Evolutionary conservation across 139 green algal genomes (phyloP), one percentile per base, ranked within the genome.

Genomic region (Pseudopediastrum boryanum): DNA sequence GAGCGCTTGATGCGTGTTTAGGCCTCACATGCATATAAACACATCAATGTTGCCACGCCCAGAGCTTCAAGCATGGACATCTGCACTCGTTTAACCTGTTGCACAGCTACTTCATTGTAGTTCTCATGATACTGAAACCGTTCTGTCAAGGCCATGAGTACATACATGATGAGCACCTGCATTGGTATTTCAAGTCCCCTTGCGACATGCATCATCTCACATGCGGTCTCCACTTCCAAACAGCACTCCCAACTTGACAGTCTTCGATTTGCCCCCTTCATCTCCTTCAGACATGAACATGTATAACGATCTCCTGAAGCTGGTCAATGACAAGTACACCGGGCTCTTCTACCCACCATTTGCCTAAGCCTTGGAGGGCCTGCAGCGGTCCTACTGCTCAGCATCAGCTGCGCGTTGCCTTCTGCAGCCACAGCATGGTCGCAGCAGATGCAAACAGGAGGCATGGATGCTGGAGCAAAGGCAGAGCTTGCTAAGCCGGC

Each of bases 231-330:
- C 65, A 42, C 27, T 25, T 19, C 50, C 10, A 13, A 38, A 25
- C 5, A 6, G n/a, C 54, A 6, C 54, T 64, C 54, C 7, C 7
- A 64, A 8, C 54, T 29, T 27, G 54, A 25, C 54, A 8, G 5
- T 27, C 7, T 7, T 27, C 54, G n/a, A 8, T 6, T 13, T 56
- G 50, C 27, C 46, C 46, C 12, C 46, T 64, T 27, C 86, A 21
- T 12, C 33, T 54, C 6, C 4, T 67, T 44, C 88, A 94, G 91
- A 95, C 71, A 81, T 94, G 73, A 50, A 80, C 36, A 87, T 89
- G 27, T 93, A 94, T 79, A 90, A 91, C 66, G 85, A 95, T 75
- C 48, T 93, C 6, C 85, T 84, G 63, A 92, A 89, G 59, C 85
- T 94, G 7, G 56, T 70, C 25, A 89, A 91, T 74, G 74, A 63